Evolutionary conservation across 1,284 basidiomycete species (phyloP), one percentile per base, ranked within the genome.

Genomic region (Ceraceosorus bombacis): DNA sequence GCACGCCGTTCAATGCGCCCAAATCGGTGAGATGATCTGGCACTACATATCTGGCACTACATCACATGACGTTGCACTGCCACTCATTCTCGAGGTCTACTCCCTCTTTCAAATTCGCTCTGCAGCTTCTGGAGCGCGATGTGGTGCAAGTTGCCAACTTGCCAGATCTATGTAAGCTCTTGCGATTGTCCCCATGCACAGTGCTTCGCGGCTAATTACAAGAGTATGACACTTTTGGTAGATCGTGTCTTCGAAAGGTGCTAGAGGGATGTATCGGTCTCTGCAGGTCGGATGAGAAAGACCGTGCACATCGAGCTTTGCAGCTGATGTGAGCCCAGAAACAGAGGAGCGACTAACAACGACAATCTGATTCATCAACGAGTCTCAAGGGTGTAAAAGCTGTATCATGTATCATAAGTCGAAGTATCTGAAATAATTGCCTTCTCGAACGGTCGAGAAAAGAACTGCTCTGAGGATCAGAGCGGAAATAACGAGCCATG

Each of bases 1-100:
- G 43, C 15, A 15, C 15, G 43, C 65, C 69, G 41, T 61, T 57
- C 51, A 67, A 74, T 68, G 15, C 62, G 41, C 46, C 54, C 0
- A 56, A 54, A 36, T 55, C 58, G 7, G 62, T 46, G 43, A 46
- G 43, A 3, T 2, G 27, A 27, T 27, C 2, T 27, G 27, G 27
- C 27, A 27, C 27, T 27, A 27, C 27, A 27, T 27, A 27, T 27
- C 2, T 27, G 27, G 27, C 27, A 27, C 27, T 27, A 27, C 27
- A 27, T 27, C 27, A 27, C 27, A 27, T 27, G 27, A 27, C 27
- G 27, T 27, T 46, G 43, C 43, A 46, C 10, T 10, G 43, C 43
- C 15, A 15, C 43, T 10, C 43, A 15, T 46, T 4, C 15, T 46
- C 43, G 43, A 10, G 43, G 10, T 2, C 15, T 15, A 15, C 4